A percentile compares a stretch with the other conserved stretches of the same genome.
Evolutionary conservation across 208 protist genomes (phyloP).

Genomic region (Phytomonas francai): DNA sequence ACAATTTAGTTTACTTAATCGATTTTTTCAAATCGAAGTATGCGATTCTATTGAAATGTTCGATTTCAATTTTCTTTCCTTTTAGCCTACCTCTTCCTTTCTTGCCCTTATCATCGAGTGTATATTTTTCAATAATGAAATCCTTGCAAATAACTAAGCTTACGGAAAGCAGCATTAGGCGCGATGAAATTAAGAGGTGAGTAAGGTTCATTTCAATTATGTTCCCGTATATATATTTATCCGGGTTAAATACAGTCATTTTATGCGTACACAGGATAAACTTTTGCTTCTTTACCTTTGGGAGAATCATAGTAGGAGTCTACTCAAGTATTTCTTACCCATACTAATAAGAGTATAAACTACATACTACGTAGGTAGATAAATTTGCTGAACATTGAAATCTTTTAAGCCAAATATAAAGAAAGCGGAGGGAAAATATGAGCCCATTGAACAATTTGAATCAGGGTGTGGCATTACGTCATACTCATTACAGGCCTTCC

Average conservation of each 20-base stretch:
- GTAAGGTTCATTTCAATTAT: background rate
- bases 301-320: background rate
- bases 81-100: background rate
- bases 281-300: slow-evolving; percentile 1
- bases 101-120: background rate
- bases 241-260: background rate
- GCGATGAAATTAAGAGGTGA: background rate
- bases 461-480: background rate
- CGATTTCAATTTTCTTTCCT: background rate
- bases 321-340: too few species aligned
- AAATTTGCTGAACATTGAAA: background rate
- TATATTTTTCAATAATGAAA: background rate
- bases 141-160: background rate
- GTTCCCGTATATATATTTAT: background rate
- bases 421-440: background rate
- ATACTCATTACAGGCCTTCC: background rate
- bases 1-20: background rate
- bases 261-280: background rate
- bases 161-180: background rate
- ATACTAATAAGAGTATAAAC: background rate
- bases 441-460: background rate
- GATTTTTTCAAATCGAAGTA: background rate
- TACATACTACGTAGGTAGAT: background rate
- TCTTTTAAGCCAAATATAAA: background rate
- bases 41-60: background rate